Percentiles rank a stretch among this genome's conserved stretches.
phyloP scores from a whole-genome alignment of 192 early-diverging fungal species.

The Backusella luteola region DNA sequence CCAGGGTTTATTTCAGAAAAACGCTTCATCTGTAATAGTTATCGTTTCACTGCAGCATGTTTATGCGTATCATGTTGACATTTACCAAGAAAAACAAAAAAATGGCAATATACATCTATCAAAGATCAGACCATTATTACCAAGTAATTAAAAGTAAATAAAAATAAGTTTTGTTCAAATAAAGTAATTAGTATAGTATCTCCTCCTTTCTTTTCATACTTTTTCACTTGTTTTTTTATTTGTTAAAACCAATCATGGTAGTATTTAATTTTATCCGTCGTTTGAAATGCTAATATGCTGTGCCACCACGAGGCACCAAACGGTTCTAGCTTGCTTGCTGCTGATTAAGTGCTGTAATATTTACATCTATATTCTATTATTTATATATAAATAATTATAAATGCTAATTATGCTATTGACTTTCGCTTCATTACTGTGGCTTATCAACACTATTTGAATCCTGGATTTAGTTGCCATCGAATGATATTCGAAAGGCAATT shows the following conservation, averaged over 20 bases:
- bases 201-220: background rate
- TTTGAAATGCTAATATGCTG: background rate
- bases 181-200: conserved; percentile 1
- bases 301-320: background rate
- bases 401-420: background rate
- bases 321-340: background rate
- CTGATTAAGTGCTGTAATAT: background rate
- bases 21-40: background rate
- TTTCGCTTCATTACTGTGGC: background rate
- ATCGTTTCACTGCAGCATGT: conserved; percentile 3
- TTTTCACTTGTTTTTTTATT: background rate
- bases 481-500: background rate
- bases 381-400: background rate
- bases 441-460: background rate
- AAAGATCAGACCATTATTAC: background rate
- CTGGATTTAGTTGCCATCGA: background rate
- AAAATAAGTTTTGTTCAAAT: background rate
- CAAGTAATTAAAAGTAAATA: background rate
- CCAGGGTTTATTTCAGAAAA: conserved; percentile 2
- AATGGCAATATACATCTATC: background rate
- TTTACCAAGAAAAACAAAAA: background rate
- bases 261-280: background rate
- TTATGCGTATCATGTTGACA: conserved; percentile 10
- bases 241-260: background rate
- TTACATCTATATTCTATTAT: background rate